phyloP scores from a whole-genome alignment of 2,329 filamentous ascomycete genomes.

The Aspergillus sergii region DNA sequence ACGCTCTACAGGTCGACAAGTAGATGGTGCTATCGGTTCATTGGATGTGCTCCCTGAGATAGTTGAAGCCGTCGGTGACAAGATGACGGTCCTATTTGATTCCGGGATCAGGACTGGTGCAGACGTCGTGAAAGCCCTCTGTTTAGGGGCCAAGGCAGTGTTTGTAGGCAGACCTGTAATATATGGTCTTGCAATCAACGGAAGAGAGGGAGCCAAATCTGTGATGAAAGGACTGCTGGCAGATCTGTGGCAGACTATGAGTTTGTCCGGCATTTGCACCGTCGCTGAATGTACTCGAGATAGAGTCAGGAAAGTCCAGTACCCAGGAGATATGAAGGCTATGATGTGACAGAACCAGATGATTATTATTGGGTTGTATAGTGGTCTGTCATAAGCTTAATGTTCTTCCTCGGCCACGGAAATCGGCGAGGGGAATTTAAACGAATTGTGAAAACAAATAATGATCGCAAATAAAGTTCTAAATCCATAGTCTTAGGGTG shows the following conservation, averaged over 20 bases:
- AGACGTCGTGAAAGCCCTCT: conserved; percentile 56
- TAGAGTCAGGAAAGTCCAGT: conserved; percentile 37
- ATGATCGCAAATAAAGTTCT: not conserved
- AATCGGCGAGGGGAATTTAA: not conserved
- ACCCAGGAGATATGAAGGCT: conserved; percentile 38
- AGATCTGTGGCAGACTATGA: conserved; percentile 60
- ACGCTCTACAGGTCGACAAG: conserved; percentile 42
- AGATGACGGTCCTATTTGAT: conserved; percentile 54
- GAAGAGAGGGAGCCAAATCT: conserved; percentile 57
- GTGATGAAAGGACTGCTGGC: conserved; percentile 54
- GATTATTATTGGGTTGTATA: not conserved
- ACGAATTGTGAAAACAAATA: not conserved
- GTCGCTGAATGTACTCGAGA: conserved; percentile 37
- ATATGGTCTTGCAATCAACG: conserved; percentile 60
- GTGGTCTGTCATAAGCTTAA: not conserved
- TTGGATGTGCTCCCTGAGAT: conserved; percentile 61
- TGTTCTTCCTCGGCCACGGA: not conserved
- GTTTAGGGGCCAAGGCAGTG: conserved; percentile 60
- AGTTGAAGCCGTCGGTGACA: conserved; percentile 59
- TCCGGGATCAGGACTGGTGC: conserved; percentile 53
- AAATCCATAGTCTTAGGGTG: not conserved
- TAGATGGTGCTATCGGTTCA: conserved; percentile 54
- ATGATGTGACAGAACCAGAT: conserved; percentile 29
- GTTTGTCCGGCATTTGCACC: conserved; percentile 53
- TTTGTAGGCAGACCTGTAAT: conserved; percentile 61